Base-by-base conservation (phyloP, 2,329 filamentous ascomycete species). In the Fusarium dlaminii region DNA sequence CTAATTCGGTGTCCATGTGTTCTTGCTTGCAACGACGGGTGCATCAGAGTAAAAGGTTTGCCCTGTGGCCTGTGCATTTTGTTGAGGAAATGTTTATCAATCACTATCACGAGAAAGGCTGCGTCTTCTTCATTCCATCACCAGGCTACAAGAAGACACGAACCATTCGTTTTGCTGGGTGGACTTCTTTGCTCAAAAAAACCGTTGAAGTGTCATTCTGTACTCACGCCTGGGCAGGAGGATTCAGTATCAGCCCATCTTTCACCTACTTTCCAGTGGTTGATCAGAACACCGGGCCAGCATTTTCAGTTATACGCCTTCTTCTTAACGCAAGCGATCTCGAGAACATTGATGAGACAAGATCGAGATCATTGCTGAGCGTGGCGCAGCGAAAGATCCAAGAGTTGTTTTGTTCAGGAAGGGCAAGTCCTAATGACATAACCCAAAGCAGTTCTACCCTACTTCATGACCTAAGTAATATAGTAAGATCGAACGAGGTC, bases 301-400 rank as follows among this genome's bases (percentile, higher is more conserved):
- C 15, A 14, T 49, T 49, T 8, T 8, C 18, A 18, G 11, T 49
- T 1, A 13, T 49, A 0, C 1, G 4, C 1, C 15, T 32, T n/a
- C 22, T 30, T 6, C 0, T 0, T 2, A 0, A 1, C 3, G 14
- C 9, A 22, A 0, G 0, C 13, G 0, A 0, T 0, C 13, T 22
- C 9, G 0, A 1, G 5, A 2, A 3, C 0, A 6, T 48, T 7
- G 1, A 49, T 1, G 46, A 49, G 1, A 18, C 0, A 18, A 18
- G 2, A 32, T 32, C 2, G 0, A 13, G 2, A 24, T 18, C 1
- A 10, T 0, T 32, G 5, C 3, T 51, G 0, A 51, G 2, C 22
- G 3, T 11, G 8, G 29, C 0, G 11, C 22, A 32, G 11, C 15
- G 0, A 51, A 51, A 51, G 15, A 5, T 51, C 2, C 46, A 51